phyloP scores from a whole-genome alignment of 495 filamentous ascomycete species.

The Staphylotrichum longicolle region DNA sequence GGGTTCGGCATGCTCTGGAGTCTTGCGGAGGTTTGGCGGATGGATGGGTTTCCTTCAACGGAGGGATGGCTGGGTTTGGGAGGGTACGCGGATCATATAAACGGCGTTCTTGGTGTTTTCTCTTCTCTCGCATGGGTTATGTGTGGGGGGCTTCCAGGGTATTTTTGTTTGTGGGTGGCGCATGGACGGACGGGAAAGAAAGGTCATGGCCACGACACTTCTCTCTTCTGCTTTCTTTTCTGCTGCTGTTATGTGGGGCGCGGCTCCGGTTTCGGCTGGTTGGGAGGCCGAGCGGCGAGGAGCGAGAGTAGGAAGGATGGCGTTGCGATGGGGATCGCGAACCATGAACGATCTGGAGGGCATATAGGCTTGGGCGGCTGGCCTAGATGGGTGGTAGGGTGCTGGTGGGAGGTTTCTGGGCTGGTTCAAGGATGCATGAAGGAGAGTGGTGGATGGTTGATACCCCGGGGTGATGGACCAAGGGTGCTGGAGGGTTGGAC shows the following conservation, averaged over 20 bases:
- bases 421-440: background rate
- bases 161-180: conserved; percentile 9
- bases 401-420: background rate
- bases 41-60: conserved; percentile 6
- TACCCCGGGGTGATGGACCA: background rate
- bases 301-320: background rate
- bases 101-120: conserved; percentile 12
- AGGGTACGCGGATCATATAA: conserved; percentile 17
- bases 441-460: background rate
- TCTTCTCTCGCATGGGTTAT: background rate
- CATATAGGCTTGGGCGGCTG: background rate
- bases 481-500: background rate
- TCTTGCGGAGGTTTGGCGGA: background rate
- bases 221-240: conserved; percentile 9
- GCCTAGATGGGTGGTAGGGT: background rate
- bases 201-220: background rate
- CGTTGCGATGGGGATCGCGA: background rate
- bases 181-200: conserved; percentile 13
- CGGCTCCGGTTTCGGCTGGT: background rate
- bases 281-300: background rate
- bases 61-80: background rate
- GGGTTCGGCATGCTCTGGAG: conserved; percentile 14
- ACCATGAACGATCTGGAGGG: background rate
- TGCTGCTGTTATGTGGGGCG: background rate
- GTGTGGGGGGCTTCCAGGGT: background rate